Evolutionary conservation across 805 yeast species (phyloP).

Genomic region (Ogataea saltuana): DNA sequence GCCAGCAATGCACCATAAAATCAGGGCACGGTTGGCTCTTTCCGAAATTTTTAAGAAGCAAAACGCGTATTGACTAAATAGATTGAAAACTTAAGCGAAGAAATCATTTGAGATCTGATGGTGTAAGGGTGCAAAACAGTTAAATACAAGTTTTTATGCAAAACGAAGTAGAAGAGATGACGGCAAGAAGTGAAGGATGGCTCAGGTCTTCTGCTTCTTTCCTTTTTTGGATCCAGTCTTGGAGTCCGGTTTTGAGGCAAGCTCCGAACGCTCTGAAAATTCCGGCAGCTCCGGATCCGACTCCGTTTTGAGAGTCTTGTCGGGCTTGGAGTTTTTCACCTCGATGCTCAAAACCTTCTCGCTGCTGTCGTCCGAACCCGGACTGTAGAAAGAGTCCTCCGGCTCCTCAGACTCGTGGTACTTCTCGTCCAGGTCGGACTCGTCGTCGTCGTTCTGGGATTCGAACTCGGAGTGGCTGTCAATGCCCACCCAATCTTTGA

Average conservation of each 20-base stretch:
- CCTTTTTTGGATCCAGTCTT: too few species aligned
- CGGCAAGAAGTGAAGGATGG: not conserved
- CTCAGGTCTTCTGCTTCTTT: not conserved
- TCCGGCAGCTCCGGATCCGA: not conserved
- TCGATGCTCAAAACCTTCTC: slow-evolving; percentile 1
- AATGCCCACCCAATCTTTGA: slow-evolving; percentile 39
- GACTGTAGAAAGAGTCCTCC: slow-evolving; percentile 9
- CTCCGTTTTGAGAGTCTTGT: not conserved
- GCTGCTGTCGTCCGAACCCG: not conserved
- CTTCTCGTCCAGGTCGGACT: too few species aligned
- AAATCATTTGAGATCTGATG: not conserved
- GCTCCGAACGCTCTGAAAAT: too few species aligned
- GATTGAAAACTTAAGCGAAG: slow-evolving; percentile 1
- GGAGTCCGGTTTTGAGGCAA: too few species aligned
- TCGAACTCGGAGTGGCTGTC: slow-evolving; percentile 32
- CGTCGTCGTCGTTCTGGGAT: slow-evolving; percentile 21
- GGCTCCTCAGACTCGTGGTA: slow-evolving; percentile 6
- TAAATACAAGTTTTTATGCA: slow-evolving; percentile 4
- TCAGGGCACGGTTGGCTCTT: not conserved
- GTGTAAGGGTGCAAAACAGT: not conserved
- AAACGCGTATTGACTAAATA: slow-evolving; percentile 1
- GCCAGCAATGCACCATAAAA: not conserved
- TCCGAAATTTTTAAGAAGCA: not conserved
- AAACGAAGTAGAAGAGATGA: not conserved
- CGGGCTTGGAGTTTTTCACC: not conserved